A percentile compares a stretch with the other conserved stretches of the same genome.
Evolutionary conservation across 106 monocot species (phyloP).

Genomic region (Dendrobium officinale): DNA sequence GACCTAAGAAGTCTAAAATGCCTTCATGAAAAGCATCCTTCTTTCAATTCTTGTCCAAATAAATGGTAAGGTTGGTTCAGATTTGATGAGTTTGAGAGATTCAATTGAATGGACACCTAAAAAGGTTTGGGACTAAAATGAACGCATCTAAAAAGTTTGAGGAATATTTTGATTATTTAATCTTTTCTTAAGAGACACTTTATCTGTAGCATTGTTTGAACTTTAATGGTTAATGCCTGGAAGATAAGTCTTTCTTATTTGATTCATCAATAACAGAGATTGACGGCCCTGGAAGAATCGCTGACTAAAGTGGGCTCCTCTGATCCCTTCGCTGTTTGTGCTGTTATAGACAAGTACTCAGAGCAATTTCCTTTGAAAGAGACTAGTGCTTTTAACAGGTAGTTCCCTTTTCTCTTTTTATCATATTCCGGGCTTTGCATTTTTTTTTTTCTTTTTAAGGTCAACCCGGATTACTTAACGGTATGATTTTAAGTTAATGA

Average conservation of each 20-base stretch:
- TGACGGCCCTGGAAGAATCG: conserved; percentile 55
- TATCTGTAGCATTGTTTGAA: neutral
- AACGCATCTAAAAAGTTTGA: too few species aligned
- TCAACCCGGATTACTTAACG: neutral
- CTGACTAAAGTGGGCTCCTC: conserved; percentile 46
- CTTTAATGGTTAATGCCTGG: neutral
- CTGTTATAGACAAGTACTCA: conserved; percentile 65
- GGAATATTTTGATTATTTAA: too few species aligned
- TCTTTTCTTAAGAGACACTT: neutral
- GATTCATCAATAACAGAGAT: conserved; percentile 37
- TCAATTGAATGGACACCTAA: too few species aligned
- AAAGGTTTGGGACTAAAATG: too few species aligned
- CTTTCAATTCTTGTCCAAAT: too few species aligned
- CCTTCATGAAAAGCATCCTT: too few species aligned
- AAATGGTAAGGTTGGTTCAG: too few species aligned
- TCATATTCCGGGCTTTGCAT: neutral
- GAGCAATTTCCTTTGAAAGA: conserved; percentile 45
- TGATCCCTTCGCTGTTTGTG: conserved; percentile 54
- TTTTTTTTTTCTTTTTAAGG: neutral
- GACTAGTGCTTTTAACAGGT: conserved; percentile 73
- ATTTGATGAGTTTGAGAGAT: too few species aligned
- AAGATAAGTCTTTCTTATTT: neutral
- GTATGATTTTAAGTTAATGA: neutral
- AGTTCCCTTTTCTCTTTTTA: conserved; percentile 9
- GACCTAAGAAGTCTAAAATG: too few species aligned